These are phyloP conservation scores for Casuarina cunninghamiana DNA, from an alignment of 306 rosid genomes.

Conservation along the genomic window DNA sequence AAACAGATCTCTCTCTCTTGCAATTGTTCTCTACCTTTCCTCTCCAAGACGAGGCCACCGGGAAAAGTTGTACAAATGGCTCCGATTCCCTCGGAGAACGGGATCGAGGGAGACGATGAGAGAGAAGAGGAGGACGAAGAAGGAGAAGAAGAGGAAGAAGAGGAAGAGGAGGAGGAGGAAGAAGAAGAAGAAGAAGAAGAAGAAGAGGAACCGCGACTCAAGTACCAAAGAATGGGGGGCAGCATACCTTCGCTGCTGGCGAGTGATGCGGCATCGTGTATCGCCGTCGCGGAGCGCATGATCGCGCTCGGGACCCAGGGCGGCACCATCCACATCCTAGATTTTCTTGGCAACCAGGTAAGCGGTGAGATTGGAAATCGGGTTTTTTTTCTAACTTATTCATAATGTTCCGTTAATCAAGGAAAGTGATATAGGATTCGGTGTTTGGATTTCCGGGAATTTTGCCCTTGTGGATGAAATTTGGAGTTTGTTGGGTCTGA, in stretches of 20 bases:
- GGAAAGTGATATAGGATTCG: background rate
- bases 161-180: conserved; percentile 33
- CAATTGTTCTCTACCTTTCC: background rate
- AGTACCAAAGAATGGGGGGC: conserved; percentile 98
- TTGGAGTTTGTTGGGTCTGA: background rate
- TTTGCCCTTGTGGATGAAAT: background rate
- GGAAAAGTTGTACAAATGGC: conserved; percentile 62
- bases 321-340: conserved; percentile 86
- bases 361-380: conserved; percentile 6
- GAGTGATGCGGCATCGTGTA: conserved; percentile 82
- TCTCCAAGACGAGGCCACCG: conserved; percentile 25
- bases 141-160: conserved; percentile 59
- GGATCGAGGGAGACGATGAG: conserved; percentile 88
- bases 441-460: background rate
- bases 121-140: conserved; percentile 78
- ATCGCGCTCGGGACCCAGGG: conserved; percentile 89
- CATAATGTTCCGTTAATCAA: background rate
- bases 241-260: conserved; percentile 80
- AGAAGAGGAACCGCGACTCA: conserved; percentile 92
- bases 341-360: conserved; percentile 98
- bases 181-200: conserved; percentile 44
- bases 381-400: background rate
- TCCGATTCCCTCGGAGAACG: conserved; percentile 78
- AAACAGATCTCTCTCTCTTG: conserved; percentile 6
- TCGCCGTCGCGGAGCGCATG: conserved; percentile 95